Conservation (phyloP, 139 green algal species). For the Chlamydomonas schloesseri region DNA sequence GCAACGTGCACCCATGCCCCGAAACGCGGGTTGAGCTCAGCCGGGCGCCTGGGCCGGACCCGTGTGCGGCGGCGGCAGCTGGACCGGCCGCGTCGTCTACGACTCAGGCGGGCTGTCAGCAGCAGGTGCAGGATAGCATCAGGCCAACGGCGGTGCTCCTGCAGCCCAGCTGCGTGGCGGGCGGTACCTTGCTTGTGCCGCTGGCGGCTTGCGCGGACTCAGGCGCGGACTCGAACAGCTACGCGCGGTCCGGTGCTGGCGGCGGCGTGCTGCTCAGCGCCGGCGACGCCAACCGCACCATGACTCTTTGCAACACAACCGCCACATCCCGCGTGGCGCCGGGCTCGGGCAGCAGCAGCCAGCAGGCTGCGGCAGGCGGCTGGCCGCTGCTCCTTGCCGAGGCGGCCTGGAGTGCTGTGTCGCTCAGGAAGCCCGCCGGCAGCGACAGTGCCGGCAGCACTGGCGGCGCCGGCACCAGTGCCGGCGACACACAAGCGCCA, state of each 20-base stretch:
- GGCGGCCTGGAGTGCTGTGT: background rate
- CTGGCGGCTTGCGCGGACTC: background rate
- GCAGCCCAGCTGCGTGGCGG: background rate
- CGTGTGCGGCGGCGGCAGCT: constrained; percentile 16
- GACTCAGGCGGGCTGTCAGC: background rate
- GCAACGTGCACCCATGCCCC: constrained; percentile 23
- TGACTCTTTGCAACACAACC: too few species aligned
- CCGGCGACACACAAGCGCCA: too few species aligned
- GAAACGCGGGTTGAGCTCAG: background rate
- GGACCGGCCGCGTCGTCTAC: background rate
- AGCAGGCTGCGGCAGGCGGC: too few species aligned
- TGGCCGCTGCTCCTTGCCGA: too few species aligned
- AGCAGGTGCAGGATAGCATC: constrained; percentile 8
- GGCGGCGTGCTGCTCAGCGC: too few species aligned
- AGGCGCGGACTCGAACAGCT: too few species aligned
- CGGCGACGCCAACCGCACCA: too few species aligned
- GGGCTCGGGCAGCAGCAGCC: too few species aligned
- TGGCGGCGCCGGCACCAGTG: too few species aligned
- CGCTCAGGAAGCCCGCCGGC: background rate
- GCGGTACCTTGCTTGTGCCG: background rate
- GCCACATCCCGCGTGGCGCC: too few species aligned
- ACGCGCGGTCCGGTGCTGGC: too few species aligned
- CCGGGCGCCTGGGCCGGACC: background rate
- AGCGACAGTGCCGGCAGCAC: background rate
- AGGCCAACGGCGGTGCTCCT: background rate